A percentile compares a stretch with the other conserved stretches of the same genome.
These are phyloP conservation scores for Piromyces finnis DNA, from an alignment of 192 early-diverging fungal genomes.

Conservation along the genomic window DNA sequence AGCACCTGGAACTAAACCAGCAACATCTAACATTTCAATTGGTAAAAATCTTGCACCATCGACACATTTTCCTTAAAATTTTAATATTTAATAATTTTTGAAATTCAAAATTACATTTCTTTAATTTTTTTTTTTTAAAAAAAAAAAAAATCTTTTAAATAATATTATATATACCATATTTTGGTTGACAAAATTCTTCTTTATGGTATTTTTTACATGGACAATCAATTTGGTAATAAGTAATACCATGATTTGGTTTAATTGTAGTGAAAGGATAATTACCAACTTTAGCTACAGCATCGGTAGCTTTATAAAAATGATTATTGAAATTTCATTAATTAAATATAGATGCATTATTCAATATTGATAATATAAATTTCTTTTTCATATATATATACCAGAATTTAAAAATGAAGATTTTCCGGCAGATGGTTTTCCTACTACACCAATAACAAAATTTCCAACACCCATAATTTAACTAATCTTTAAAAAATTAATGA, in stretches of 20 bases:
- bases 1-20: conserved; percentile 68
- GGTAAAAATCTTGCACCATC: conserved; percentile 49
- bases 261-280: conserved; percentile 79
- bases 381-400: conserved; percentile 15
- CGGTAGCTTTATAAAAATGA: conserved; percentile 42
- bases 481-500: no score
- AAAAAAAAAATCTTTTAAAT: no score
- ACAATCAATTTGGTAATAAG: conserved; percentile 52
- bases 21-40: conserved; percentile 59
- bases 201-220: conserved; percentile 41
- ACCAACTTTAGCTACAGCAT: conserved; percentile 68
- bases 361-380: no score
- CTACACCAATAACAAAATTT: conserved; percentile 28
- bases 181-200: conserved; percentile 38
- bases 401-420: conserved; percentile 70
- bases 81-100: not conserved
- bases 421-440: conserved; percentile 41
- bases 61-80: conserved; percentile 29
- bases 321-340: no score
- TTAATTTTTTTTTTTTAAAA: no score
- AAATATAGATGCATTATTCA: no score
- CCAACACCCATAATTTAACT: conserved; percentile 49
- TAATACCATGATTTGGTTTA: conserved; percentile 60
- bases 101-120: not conserved
- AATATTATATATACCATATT: conserved; percentile 51